phyloP scores from a whole-genome alignment of 768 basidiomycete genomes.

The Cystobasidium onofrii region DNA sequence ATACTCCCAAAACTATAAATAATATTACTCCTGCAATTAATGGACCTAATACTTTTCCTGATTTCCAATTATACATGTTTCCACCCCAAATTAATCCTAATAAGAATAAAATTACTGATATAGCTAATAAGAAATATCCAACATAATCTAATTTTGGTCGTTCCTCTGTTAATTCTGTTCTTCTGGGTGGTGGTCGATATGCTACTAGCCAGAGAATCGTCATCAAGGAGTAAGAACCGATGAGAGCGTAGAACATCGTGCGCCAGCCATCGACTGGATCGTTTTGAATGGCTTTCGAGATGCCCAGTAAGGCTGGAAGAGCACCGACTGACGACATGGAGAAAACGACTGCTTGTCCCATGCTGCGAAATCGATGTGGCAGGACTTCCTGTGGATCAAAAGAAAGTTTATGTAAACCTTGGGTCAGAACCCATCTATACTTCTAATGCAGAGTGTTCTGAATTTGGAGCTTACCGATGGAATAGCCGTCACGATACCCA shows the following conservation, averaged over 20 bases:
- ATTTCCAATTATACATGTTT: constrained; percentile 5
- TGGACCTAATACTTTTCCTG: constrained; percentile 48
- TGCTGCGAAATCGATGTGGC: background rate
- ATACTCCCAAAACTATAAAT: constrained; percentile 56
- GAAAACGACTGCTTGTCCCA: constrained; percentile 1
- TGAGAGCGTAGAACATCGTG: background rate
- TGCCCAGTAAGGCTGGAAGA: background rate
- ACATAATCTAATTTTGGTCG: constrained; percentile 35
- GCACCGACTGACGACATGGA: background rate
- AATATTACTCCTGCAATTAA: constrained; percentile 55
- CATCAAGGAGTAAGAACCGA: background rate
- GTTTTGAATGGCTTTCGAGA: background rate
- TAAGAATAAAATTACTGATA: background rate
- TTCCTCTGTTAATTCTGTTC: background rate
- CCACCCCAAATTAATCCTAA: constrained; percentile 14
- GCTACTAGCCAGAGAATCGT: constrained; percentile 2
- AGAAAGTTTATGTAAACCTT: no score
- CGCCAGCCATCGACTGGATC: constrained; percentile 4
- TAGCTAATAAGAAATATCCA: constrained; percentile 45
- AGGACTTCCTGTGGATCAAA: background rate
- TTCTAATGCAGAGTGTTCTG: no score
- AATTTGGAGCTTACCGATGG: background rate
- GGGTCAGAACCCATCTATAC: no score
- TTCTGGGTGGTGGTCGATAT: constrained; percentile 4
- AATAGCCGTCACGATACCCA: constrained; percentile 7